Percentiles rank a stretch among this genome's conserved stretches.
phyloP scores from a whole-genome alignment of 2,329 filamentous ascomycete species.

The Lachnellula arida region DNA sequence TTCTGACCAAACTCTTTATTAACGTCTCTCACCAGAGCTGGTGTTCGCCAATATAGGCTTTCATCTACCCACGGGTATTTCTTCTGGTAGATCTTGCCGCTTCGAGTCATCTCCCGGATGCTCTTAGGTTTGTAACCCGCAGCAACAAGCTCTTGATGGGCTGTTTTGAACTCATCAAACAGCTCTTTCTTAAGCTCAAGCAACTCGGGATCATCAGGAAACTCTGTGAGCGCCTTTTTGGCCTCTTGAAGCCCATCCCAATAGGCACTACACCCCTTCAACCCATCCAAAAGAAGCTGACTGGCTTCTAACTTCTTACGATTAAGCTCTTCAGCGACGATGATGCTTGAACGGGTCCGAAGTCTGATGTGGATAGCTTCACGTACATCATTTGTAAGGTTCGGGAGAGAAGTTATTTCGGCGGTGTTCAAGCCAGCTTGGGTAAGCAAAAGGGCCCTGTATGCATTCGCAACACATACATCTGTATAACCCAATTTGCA shows the following conservation, averaged over 20 bases:
- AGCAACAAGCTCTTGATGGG: not conserved
- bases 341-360: not conserved
- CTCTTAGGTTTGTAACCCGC: not conserved
- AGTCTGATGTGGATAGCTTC: not conserved
- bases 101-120: not conserved
- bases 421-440: slow-evolving; percentile 13
- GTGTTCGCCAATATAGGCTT: slow-evolving; percentile 16
- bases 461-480: slow-evolving; percentile 13
- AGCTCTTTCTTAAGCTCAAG: slow-evolving; percentile 1
- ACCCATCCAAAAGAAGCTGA: slow-evolving; percentile 11
- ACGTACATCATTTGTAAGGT: slow-evolving; percentile 5
- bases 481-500: slow-evolving; percentile 24
- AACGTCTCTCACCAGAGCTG: slow-evolving; percentile 14
- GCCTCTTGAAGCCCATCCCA: slow-evolving; percentile 22
- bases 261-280: slow-evolving; percentile 18
- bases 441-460: slow-evolving; percentile 21
- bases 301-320: slow-evolving; percentile 11
- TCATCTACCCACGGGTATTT: slow-evolving; percentile 28
- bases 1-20: slow-evolving; percentile 12
- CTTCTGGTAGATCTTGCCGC: slow-evolving; percentile 21
- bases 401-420: not conserved
- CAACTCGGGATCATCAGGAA: slow-evolving; percentile 16
- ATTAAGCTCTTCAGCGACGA: slow-evolving; percentile 18
- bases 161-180: slow-evolving; percentile 8
- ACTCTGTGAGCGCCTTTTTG: slow-evolving; percentile 16